Evolutionary conservation across 805 yeast species (phyloP), one percentile per base, ranked within the genome.

Genomic region (Schwanniomyces polymorphus): DNA sequence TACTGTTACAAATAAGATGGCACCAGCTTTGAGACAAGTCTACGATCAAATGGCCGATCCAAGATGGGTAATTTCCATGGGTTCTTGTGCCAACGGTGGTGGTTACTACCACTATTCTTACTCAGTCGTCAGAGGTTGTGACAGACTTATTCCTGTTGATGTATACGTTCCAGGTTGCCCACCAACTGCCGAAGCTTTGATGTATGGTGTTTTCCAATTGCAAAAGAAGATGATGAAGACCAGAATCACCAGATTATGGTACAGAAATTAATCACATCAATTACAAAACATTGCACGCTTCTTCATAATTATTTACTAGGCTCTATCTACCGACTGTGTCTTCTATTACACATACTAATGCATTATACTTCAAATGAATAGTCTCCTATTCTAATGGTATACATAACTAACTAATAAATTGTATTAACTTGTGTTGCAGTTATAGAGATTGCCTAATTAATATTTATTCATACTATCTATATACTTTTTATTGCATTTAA

Each of bases 41-140:
- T 88, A 89, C 68, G 96, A 88, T 68, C 96, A 88, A 72, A 89
- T 89, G 96, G 90, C 96, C 29, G 94, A 86, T 58, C 96, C 96
- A 41, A 83, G 91, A 72, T 88, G 96, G 96, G 96, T 89, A 44
- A 88, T 88, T 58, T 86, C 94, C 47, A 88, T 88, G 96, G 96
- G 96, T 42, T 85, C 92, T 7, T 88, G 96, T 73, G 96, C 96
- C 53, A 88, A 88, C 65, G 96, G 96, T 52, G 96, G 96, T 51
- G 96, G 96, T 28, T 88, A 88, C 72, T 88, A 88, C 73, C 96
- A 88, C 68, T 88, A 88, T 70, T 86, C 94, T 9, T 88, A 88
- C 72, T 80, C 91, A 37, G 96, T 89, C 23, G 95, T 89, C 18
- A 79, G 96, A 64, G 96, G 96, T 42, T 90, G 94, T 61, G 96